Percentiles rank a stretch among this genome's conserved stretches.
These are phyloP conservation scores for Ananas comosus DNA, from an alignment of 176 grass and related monocot genomes.

Conservation along the genomic window DNA sequence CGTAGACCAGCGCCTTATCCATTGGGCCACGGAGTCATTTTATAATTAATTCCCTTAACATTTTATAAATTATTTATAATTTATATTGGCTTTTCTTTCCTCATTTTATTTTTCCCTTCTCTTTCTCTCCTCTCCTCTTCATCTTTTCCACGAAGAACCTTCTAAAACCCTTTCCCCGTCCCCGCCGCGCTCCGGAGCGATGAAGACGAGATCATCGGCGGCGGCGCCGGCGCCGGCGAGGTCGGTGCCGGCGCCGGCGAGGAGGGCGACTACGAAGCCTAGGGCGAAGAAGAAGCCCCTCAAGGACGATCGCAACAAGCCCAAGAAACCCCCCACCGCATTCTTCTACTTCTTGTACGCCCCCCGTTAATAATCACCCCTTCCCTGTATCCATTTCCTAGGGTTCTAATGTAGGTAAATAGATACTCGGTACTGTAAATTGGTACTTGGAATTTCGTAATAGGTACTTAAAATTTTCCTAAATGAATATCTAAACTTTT, in stretches of 20 bases:
- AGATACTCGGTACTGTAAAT: no score
- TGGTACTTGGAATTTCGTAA: no score
- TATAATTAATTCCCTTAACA: neutral
- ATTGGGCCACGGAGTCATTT: constrained; percentile 41
- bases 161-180: constrained; percentile 1
- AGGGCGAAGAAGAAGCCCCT: constrained; percentile 28
- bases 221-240: neutral
- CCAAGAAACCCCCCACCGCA: constrained; percentile 82
- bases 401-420: no score
- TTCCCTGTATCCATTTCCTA: no score
- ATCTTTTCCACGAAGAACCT: neutral
- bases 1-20: constrained; percentile 58
- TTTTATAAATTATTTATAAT: no score
- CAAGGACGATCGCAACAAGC: constrained; percentile 34
- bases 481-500: no score
- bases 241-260: constrained; percentile 2
- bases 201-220: constrained; percentile 78
- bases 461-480: no score
- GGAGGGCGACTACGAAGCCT: constrained; percentile 6
- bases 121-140: no score
- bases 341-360: constrained; percentile 89
- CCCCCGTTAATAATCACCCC: neutral
- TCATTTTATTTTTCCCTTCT: no score
- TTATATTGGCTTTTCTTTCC: no score
- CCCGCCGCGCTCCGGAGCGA: neutral